Evolutionary conservation across 345 rosid genomes (phyloP), one percentile per base, ranked within the genome.

Genomic region (Lepidium africanum): DNA sequence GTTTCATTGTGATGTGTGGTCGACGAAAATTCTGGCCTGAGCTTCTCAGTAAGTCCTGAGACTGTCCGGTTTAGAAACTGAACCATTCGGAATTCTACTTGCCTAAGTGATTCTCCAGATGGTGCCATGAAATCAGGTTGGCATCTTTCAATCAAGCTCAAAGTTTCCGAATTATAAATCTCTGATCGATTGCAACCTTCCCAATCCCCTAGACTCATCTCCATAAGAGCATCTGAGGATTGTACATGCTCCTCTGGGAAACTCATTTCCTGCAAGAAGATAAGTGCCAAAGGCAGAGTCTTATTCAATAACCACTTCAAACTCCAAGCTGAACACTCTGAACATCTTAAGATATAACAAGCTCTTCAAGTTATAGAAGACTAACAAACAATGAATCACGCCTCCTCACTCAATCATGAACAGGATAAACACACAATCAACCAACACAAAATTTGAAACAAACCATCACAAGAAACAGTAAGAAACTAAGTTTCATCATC

Each of bases 101-200:
- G 93, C 76, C 98, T 83, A 9, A 93, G 87, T 46, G 98, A 93
- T 80, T 93, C 96, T 54, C 98, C 98, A 10, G 87, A 80, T 0
- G 97, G 98, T 2, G 90, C 85, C n/a, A 77, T 68, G 80, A 93
- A 93, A 84, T 93, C 97, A 55, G 98, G 97, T 76, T 89, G 91
- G 13, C 78, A 78, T 74, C 80, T 82, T 55, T 90, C 97, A n/a
- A 83, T 83, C 30, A 88, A 78, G 74, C 79, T 77, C 59, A 83
- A 55, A 40, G 84, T 73, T 72, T 93, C 97, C 1, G 89, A 82
- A 0, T 74, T 88, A 49, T 83, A 87, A 51, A 84, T 77, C 68
- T 88, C 94, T 43, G 90, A 81, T 40, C 52, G 59, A 23, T 70
- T 79, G 73, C 90, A 83, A 25, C 98, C 92, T 76, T 90, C 97